Base-by-base conservation (phyloP, 768 basidiomycete genomes). In the Termitomyces titanicus region DNA sequence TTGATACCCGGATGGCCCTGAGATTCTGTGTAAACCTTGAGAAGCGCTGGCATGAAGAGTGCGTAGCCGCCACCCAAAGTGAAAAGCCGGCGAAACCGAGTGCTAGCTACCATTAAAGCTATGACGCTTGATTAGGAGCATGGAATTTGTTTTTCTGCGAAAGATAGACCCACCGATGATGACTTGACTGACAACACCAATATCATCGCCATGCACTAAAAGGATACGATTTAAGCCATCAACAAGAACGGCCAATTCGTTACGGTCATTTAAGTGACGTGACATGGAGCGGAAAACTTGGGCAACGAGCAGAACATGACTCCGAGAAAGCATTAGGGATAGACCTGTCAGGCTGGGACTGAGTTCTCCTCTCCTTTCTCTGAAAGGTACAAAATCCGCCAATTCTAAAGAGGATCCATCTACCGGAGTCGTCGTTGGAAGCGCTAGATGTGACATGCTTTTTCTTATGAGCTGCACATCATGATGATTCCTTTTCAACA, bases 31-130 rank as follows among this genome's bases (percentile, higher is more conserved):
- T 89, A 92, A 22, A 84, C 76, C 62, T 89, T 89, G 62, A 89
- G 68, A 12, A 92, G 70, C 3, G 79, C 78, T 0, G 88, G 85
- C 78, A 92, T 86, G 68, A 91, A 89, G 25, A 92, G 74, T 3
- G 79, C 79, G 65, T 89, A 92, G 24, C 84, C 88, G 29, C 82
- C 82, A 15, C 84, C 84, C 2, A 86, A 82, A 7, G 81, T 81
- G 66, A 92, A 89, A 18, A 92, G 67, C n/a, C 89, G 81, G 29
- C 82, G 78, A 63, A 91, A 92, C 17, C 89, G 82, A 8, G 88
- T 88, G 48, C 83, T 85, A 0, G 89, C 89, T 15, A 84, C 79
- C 85, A 89, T 85, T 29, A 86, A 75, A 6, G 83, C 88, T 88
- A 55, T 15, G 48, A 18, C 56, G 24, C 25, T 22, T 2, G 39